Evolutionary conservation across 805 yeast genomes (phyloP), one percentile per base, ranked within the genome.

Genomic region (Candida incommunis): DNA sequence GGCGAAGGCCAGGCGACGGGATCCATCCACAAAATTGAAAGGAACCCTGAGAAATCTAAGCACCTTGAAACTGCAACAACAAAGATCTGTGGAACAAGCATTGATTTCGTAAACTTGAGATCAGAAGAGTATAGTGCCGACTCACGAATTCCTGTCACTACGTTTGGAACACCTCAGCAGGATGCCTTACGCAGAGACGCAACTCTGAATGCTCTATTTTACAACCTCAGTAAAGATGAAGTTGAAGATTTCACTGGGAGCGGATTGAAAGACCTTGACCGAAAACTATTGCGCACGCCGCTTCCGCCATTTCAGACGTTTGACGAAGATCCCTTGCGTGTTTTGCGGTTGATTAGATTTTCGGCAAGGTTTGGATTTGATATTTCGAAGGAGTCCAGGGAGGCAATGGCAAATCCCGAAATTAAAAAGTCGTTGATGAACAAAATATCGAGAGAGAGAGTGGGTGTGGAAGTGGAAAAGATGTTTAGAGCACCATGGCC

Each of bases 11-110:
- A 49, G n/a, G 46, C 37, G 7, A 29, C 48, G 48, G n/a, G 41
- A 7, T 66, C 75, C 5, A 71, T 85, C 26, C 95, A 88, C 58
- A 83, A 80, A 46, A 87, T 92, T 50, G 87, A 83, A 49, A 79
- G 80, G 59, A 92, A 94, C 61, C 98, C 98, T 0, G 96, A 84
- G 50, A 90, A 88, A 61, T 82, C 95, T 1, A 94, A 92, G 64
- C 99, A 92, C 66, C 66, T 92, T 53, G 99, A 92, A 55, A 94
- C 99, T 1, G 94, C 96, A 37, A 92, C 96, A 2, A 87, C 96
- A 1, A 82, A 78, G 55, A 62, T 92, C 9, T 84, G 73, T 56
- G 94, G 80, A 1, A 60, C 81, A n/a, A 95, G 86, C 55, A 75
- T 92, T 44, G 99, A 92, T 64, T 86, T 92, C 59, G 98, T 94